A percentile compares a stretch with the other conserved stretches of the same genome.
phyloP scores from a whole-genome alignment of 1,139 yeast species.

The Yamadazyma epiphylla region DNA sequence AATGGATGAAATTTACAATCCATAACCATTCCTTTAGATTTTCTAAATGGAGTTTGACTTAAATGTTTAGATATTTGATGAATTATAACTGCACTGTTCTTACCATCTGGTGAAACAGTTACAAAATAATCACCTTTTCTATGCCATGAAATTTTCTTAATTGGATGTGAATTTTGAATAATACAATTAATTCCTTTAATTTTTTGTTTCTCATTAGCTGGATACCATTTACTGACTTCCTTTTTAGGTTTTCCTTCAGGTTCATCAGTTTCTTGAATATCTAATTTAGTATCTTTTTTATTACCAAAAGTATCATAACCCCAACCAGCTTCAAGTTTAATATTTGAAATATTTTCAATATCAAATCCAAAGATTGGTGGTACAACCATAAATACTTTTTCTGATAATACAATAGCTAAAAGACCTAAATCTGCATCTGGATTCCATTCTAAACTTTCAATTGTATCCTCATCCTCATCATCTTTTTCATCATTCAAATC shows the following conservation, averaged over 20 bases:
- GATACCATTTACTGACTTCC: slow-evolving; percentile 78
- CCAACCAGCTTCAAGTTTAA: slow-evolving; percentile 85
- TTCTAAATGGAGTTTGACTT: slow-evolving; percentile 95
- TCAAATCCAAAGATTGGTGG: slow-evolving; percentile 93
- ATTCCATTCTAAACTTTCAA: slow-evolving; percentile 87
- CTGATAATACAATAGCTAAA: slow-evolving; percentile 83
- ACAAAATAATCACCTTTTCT: slow-evolving; percentile 96
- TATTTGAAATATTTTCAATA: slow-evolving; percentile 75
- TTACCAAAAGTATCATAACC: slow-evolving; percentile 79
- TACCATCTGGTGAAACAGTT: slow-evolving; percentile 87
- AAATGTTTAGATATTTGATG: slow-evolving; percentile 93
- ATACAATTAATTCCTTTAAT: slow-evolving; percentile 66
- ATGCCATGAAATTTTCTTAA: slow-evolving; percentile 92
- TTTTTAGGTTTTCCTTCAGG: slow-evolving; percentile 39
- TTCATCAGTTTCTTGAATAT: slow-evolving; percentile 29
- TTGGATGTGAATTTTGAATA: slow-evolving; percentile 66
- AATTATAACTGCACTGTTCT: slow-evolving; percentile 83
- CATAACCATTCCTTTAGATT: slow-evolving; percentile 90
- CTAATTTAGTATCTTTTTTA: slow-evolving; percentile 36
- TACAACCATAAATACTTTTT: slow-evolving; percentile 67
- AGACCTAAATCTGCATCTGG: slow-evolving; percentile 73
- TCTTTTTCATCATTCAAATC: slow-evolving; percentile 32
- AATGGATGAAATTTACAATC: slow-evolving; percentile 97
- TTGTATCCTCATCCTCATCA: slow-evolving; percentile 61
- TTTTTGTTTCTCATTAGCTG: slow-evolving; percentile 65